phyloP scores from a whole-genome alignment of 2,329 filamentous ascomycete species.

The Teratosphaeria destructans region DNA sequence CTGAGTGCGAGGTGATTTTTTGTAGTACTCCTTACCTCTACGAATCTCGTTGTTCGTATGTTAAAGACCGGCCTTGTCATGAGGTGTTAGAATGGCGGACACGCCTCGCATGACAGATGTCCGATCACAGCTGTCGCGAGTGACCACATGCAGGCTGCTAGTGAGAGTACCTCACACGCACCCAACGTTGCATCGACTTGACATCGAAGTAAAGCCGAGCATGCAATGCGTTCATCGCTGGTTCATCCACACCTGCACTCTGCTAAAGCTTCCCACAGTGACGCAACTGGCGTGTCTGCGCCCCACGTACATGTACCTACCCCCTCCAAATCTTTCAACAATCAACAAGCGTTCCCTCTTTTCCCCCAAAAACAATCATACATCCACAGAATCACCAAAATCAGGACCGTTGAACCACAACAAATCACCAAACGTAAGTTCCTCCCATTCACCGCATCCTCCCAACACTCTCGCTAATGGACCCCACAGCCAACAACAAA shows the following conservation, averaged over 20 bases:
- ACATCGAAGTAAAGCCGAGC: background rate
- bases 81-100: too few relatives aligned
- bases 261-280: background rate
- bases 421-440: background rate
- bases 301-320: background rate
- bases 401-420: background rate
- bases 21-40: background rate
- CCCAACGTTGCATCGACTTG: background rate
- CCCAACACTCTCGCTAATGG: background rate
- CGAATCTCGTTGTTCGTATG: too few relatives aligned
- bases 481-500: background rate
- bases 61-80: too few relatives aligned
- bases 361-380: background rate
- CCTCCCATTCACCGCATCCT: background rate
- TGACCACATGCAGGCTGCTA: too few relatives aligned
- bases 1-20: conserved; percentile 10
- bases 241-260: background rate
- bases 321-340: background rate
- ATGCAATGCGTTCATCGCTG: background rate
- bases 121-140: too few relatives aligned
- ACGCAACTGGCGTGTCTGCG: background rate
- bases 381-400: background rate
- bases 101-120: too few relatives aligned
- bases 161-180: too few relatives aligned
- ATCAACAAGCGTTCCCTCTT: background rate